These are phyloP conservation scores for Colletotrichum cereale DNA, from an alignment of 2,329 filamentous ascomycete genomes.

Conservation along the genomic window DNA sequence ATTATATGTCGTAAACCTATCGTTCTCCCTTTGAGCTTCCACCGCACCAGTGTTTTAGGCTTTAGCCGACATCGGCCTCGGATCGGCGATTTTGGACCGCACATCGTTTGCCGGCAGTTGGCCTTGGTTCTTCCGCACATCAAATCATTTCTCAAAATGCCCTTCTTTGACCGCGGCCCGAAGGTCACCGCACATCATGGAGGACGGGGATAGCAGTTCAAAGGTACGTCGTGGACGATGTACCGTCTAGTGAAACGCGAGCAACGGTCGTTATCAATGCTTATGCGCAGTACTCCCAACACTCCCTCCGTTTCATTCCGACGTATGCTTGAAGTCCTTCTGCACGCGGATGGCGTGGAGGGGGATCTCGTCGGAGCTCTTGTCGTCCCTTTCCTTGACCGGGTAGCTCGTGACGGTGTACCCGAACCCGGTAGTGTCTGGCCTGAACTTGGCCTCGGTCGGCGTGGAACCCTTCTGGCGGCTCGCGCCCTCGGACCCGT, in stretches of 20 bases:
- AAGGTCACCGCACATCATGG: not conserved
- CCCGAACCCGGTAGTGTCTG: conserved; percentile 47
- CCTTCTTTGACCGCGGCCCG: no score
- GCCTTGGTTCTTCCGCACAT: not conserved
- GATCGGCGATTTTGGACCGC: not conserved
- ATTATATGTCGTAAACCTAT: not conserved
- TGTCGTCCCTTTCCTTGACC: conserved; percentile 44
- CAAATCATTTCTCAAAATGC: not conserved
- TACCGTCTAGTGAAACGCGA: not conserved
- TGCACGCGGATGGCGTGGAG: conserved; percentile 55
- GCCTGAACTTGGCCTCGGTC: conserved; percentile 46
- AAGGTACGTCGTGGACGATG: no score
- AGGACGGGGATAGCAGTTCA: no score
- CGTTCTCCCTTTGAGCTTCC: not conserved
- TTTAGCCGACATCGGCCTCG: not conserved
- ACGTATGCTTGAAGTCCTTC: conserved; percentile 50
- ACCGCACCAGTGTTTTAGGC: no score
- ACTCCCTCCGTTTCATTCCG: not conserved
- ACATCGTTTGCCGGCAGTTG: no score
- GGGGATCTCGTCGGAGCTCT: conserved; percentile 53
- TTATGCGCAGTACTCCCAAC: no score
- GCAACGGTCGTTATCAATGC: not conserved
- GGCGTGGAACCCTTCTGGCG: not conserved
- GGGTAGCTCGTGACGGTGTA: conserved; percentile 50
- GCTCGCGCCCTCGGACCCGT: conserved; percentile 44